Conservation (phyloP, 352 stramenopile genomes). For the Phytophthora pluvialis region DNA sequence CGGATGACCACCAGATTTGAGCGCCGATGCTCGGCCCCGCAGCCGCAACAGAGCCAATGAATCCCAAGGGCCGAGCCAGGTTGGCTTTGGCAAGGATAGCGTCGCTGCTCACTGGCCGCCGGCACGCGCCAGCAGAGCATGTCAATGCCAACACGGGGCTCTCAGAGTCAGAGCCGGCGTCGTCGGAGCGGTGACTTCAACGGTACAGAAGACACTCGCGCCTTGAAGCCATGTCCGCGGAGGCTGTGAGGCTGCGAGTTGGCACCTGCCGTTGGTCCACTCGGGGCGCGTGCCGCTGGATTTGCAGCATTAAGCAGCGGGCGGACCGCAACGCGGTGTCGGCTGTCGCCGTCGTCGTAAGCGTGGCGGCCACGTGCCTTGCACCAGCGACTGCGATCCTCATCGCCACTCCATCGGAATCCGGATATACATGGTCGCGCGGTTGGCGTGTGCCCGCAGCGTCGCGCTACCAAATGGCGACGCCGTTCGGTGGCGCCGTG, state of each 20-base stretch:
- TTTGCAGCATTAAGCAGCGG: slow-evolving; percentile 30
- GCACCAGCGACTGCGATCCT: slow-evolving; percentile 2
- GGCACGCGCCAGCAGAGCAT: slow-evolving; percentile 19
- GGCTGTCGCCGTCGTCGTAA: background rate
- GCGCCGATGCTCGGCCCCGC: background rate
- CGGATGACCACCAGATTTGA: slow-evolving; percentile 7
- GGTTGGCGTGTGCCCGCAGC: background rate
- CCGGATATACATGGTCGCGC: background rate
- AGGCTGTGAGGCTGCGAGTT: background rate
- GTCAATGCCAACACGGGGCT: background rate
- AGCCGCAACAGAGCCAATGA: slow-evolving; percentile 8
- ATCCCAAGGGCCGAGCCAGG: background rate
- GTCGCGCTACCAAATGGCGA: slow-evolving; percentile 9
- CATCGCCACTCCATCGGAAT: slow-evolving; percentile 17
- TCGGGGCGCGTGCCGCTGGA: slow-evolving; percentile 10
- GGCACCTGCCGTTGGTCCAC: background rate
- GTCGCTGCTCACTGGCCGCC: slow-evolving; percentile 10
- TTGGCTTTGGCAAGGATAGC: background rate
- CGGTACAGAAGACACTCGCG: slow-evolving; percentile 23
- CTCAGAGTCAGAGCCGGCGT: slow-evolving; percentile 1
- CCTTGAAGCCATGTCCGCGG: slow-evolving; percentile 3
- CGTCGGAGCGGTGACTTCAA: slow-evolving; percentile 4
- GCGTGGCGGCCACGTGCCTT: slow-evolving; percentile 22
- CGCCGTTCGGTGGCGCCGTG: slow-evolving; percentile 3
- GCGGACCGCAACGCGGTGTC: slow-evolving; percentile 10